Conservation (phyloP, 257 asterid genomes). For the Solanum lycopersicoides region DNA sequence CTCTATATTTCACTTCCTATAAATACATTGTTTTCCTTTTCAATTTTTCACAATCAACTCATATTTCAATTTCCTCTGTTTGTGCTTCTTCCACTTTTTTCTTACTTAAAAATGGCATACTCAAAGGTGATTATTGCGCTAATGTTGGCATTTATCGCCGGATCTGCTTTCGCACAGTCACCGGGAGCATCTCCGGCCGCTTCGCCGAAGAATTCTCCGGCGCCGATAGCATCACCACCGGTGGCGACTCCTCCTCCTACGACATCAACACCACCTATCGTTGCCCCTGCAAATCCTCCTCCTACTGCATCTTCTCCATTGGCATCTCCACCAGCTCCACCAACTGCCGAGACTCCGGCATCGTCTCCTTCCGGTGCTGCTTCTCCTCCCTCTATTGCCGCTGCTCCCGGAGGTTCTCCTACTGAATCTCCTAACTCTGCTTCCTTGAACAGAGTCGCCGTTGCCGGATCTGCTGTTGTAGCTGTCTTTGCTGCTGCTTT, state of each 20-base stretch:
- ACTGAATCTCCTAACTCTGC: conserved; percentile 19
- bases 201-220: conserved; percentile 23
- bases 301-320: not conserved
- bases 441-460: conserved; percentile 25
- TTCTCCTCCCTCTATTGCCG: conserved; percentile 14
- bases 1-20: not conserved
- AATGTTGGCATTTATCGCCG: conserved; percentile 21
- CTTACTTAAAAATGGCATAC: conserved; percentile 11
- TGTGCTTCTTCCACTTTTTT: not conserved
- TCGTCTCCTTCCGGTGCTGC: not conserved
- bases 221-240: conserved; percentile 6
- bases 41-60: not conserved
- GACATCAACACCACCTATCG: not conserved
- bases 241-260: conserved; percentile 3
- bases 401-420: conserved; percentile 25
- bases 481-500: conserved; percentile 28
- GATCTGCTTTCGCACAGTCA: conserved; percentile 34
- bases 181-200: conserved; percentile 40
- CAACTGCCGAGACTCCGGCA: conserved; percentile 11
- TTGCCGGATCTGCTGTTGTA: conserved; percentile 41
- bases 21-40: not conserved
- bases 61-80: not conserved
- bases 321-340: conserved; percentile 24
- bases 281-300: conserved; percentile 11
- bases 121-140: conserved; percentile 8